Evolutionary conservation across 1,284 basidiomycete genomes (phyloP), one percentile per base, ranked within the genome.

Genomic region (Jaminaea rosea): DNA sequence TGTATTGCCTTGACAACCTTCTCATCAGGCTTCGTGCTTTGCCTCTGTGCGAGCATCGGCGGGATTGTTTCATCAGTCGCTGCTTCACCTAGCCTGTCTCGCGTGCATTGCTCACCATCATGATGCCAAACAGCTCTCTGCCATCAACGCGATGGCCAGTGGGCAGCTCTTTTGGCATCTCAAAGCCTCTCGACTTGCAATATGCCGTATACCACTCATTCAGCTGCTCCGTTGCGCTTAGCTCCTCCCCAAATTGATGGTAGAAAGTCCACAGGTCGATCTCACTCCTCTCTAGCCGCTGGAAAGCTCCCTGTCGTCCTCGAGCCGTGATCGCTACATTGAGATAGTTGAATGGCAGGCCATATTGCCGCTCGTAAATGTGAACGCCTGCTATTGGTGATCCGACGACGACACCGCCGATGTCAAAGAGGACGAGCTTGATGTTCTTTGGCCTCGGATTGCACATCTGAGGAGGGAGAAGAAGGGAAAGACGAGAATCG

Each of bases 331-430:
- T 75, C 15, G 63, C 60, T 3, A 70, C 66, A 53, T 76, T 76
- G 48, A 76, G 52, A 50, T 74, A 76, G 52, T 76, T 60, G 17
- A 52, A 56, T 0, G 75, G 75, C 8, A 76, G 62, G 7, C 56
- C 53, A 21, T 57, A 60, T 15, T 53, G 49, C 26, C 56, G 45
- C 52, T 75, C 73, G 39, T 65, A 69, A 3, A 36, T 51, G 28
- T 66, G 55, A 49, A 75, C 69, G 9, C 66, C 73, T 9, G 59
- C 65, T 8, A 75, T 53, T 0, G 73, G 73, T 5, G 67, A 70
- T 0, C 69, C 72, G 5, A 73, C 65, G 37, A 74, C 70, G 13
- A 75, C 73, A 8, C 73, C 73, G 27, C 72, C 73, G 47, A 75
- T 73, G 65, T 75, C 73, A 34, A 75, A 72, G 44, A 75, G 67